Conservation (phyloP, 2,329 filamentous ascomycete genomes). For the Escovopsis sp. region DNA sequence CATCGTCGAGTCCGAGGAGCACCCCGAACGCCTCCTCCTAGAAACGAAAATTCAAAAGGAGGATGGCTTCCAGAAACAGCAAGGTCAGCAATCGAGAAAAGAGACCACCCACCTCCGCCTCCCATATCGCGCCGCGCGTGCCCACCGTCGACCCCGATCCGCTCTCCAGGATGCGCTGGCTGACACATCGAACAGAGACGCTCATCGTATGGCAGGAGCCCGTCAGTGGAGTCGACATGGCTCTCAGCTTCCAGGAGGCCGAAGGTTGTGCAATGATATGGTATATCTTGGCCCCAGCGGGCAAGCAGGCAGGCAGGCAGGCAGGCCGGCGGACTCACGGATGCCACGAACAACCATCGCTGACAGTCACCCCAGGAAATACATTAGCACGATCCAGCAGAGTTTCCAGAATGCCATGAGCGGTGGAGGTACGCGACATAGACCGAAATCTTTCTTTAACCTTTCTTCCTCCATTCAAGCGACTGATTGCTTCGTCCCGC, state of each 20-base stretch:
- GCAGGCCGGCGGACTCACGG: no score
- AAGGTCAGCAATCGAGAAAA: slow-evolving; percentile 44
- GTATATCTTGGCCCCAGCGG: slow-evolving; percentile 30
- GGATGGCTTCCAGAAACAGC: slow-evolving; percentile 95
- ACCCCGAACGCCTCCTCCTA: slow-evolving; percentile 67
- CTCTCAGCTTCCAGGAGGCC: slow-evolving; percentile 91
- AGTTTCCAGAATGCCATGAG: slow-evolving; percentile 47
- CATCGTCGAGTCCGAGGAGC: slow-evolving; percentile 84
- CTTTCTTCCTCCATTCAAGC: no score
- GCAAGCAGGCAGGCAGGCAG: neutral
- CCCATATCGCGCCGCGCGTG: no score
- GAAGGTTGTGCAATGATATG: slow-evolving; percentile 89
- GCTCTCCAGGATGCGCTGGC: neutral
- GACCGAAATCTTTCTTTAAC: no score
- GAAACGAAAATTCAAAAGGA: slow-evolving; percentile 86
- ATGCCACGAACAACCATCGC: neutral
- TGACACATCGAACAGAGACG: slow-evolving; percentile 50
- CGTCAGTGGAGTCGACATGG: slow-evolving; percentile 79
- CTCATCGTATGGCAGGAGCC: slow-evolving; percentile 96
- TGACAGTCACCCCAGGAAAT: slow-evolving; percentile 49
- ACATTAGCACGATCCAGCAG: slow-evolving; percentile 74
- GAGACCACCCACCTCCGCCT: no score
- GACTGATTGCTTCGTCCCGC: no score
- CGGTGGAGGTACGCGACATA: slow-evolving; percentile 39
- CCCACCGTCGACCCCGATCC: no score